A percentile compares a stretch with the other conserved stretches of the same genome.
phyloP scores from a whole-genome alignment of 805 yeast genomes.

The Wickerhamiella siamensis region DNA sequence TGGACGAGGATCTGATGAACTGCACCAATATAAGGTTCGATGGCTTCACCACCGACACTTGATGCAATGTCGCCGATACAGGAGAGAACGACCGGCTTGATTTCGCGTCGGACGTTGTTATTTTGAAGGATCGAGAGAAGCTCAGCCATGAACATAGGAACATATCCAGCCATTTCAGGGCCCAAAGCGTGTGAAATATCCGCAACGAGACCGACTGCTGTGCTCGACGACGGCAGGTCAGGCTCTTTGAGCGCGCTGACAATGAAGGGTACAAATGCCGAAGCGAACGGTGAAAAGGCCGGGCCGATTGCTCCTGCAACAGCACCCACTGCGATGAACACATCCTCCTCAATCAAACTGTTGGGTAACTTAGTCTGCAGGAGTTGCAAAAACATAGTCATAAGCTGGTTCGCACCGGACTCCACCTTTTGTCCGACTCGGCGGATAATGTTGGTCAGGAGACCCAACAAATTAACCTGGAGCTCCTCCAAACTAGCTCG shows the following conservation, averaged over 20 bases:
- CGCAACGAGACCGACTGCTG: slow-evolving; percentile 91
- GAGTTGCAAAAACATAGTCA: slow-evolving; percentile 67
- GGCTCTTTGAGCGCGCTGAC: slow-evolving; percentile 66
- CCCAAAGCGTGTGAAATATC: slow-evolving; percentile 88
- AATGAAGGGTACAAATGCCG: slow-evolving; percentile 69
- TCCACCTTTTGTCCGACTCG: slow-evolving; percentile 54
- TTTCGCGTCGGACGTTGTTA: slow-evolving; percentile 56
- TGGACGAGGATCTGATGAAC: slow-evolving; percentile 55
- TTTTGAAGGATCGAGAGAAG: slow-evolving; percentile 61
- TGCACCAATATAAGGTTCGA: slow-evolving; percentile 59
- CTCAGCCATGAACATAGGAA: slow-evolving; percentile 68
- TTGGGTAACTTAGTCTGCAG: slow-evolving; percentile 49
- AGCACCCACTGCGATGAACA: slow-evolving; percentile 82
- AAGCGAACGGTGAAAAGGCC: slow-evolving; percentile 61
- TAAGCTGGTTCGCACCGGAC: slow-evolving; percentile 65
- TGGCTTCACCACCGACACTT: slow-evolving; percentile 66
- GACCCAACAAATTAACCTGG: slow-evolving; percentile 62
- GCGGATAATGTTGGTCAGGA: slow-evolving; percentile 71
- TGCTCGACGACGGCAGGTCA: slow-evolving; percentile 68
- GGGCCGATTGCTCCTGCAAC: slow-evolving; percentile 69
- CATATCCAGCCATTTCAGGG: slow-evolving; percentile 52
- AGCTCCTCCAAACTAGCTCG: slow-evolving; percentile 71
- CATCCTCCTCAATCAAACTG: slow-evolving; percentile 83
- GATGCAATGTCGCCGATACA: slow-evolving; percentile 95
- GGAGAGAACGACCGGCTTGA: slow-evolving; percentile 76